These are phyloP conservation scores for Paraurostyla sp. DNA, from an alignment of 73 alveolate species.

Conservation along the genomic window DNA sequence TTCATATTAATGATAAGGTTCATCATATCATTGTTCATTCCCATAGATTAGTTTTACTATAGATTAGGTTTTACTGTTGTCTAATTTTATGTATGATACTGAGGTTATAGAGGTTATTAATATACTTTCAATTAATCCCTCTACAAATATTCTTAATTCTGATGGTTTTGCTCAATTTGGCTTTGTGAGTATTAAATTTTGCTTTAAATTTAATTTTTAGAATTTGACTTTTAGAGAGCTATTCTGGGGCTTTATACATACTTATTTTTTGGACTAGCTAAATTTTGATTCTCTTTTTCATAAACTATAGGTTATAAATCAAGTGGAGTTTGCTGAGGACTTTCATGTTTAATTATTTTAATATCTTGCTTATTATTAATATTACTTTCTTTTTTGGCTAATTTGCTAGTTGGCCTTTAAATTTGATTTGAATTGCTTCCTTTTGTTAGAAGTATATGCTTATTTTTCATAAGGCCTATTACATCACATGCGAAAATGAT, in stretches of 20 bases:
- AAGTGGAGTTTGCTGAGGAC: background rate
- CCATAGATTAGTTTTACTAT: background rate
- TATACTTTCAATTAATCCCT: no score
- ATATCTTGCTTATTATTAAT: background rate
- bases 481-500: conserved; percentile 60
- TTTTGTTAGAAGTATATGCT: conserved; percentile 40
- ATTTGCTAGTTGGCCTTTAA: background rate
- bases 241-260: background rate
- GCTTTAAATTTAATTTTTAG: background rate
- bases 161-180: no score
- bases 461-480: conserved; percentile 43
- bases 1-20: conserved; percentile 9
- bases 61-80: background rate
- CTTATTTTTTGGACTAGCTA: background rate
- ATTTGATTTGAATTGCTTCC: background rate
- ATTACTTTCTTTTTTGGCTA: background rate
- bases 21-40: conserved; percentile 23
- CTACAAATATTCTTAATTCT: no score
- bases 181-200: background rate
- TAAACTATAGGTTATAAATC: background rate
- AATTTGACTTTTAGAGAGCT: background rate
- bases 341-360: background rate
- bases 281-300: background rate
- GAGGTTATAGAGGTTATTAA: no score
- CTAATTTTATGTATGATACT: background rate